Conservation (phyloP, 208 protist species). For the Porcisia deanei region DNA sequence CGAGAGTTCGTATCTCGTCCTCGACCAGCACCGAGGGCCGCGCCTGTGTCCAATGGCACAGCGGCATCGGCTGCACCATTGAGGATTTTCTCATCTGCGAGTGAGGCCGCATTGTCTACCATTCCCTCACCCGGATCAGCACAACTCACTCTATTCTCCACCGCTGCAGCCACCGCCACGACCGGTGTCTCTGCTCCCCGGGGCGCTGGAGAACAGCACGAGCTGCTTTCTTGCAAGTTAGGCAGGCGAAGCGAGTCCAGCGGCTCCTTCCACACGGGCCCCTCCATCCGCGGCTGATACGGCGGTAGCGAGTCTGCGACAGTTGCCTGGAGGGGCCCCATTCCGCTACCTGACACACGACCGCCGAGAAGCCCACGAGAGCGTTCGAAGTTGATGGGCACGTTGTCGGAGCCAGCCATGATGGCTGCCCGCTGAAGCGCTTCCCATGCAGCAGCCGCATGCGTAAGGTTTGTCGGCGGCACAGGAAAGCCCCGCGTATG, state of each 20-base stretch:
- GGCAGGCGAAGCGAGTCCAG: constrained; percentile 17
- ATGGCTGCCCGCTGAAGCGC: not conserved
- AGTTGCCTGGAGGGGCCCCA: not conserved
- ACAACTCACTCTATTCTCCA: not conserved
- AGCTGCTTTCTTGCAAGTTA: constrained; percentile 19
- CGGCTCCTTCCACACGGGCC: constrained; percentile 10
- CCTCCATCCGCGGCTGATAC: constrained; percentile 19
- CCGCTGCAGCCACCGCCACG: not conserved
- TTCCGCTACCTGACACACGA: not conserved
- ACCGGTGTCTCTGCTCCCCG: not conserved
- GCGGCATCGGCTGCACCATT: not conserved
- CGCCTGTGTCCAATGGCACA: not conserved
- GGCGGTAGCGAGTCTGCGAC: not conserved
- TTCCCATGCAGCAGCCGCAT: constrained; percentile 10
- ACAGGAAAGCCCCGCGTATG: constrained; percentile 8
- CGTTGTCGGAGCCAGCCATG: not conserved
- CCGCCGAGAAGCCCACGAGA: not conserved
- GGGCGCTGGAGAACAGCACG: not conserved
- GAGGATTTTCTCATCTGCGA: not conserved
- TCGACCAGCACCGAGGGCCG: not conserved
- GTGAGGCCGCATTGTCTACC: not conserved
- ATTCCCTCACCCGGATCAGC: not conserved
- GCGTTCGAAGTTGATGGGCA: not conserved
- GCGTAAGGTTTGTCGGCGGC: constrained; percentile 18
- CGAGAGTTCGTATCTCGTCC: not conserved